Base-by-base conservation (phyloP, 2,329 filamentous ascomycete species). In the Ceratocystiopsis brevicomis region DNA sequence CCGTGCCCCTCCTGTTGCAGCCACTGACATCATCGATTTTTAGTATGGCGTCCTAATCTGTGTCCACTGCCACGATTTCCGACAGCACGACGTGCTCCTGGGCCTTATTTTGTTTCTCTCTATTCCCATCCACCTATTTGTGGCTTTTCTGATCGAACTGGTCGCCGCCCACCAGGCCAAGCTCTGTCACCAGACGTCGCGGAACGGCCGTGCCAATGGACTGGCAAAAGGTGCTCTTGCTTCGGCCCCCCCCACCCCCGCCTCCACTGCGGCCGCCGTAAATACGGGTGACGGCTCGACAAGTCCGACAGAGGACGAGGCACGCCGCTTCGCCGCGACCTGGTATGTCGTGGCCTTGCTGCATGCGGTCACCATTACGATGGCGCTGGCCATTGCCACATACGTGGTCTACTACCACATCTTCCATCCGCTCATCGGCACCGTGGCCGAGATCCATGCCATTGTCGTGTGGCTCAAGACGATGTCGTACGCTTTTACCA, bases 401-500 rank as follows among this genome's bases (percentile, higher is more conserved):
- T 76, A 77, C 49, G 76, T 86, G 16, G 87, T 98, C 16, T 98
- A 94, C 65, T 88, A 79, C 59, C 71, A 82, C 58, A 83, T 98
- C 51, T 76, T 93, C 59, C 90, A 98, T 59, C 90, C 90, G 0
- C 71, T 93, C 16, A 92, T 98, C 52, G 90, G 90, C 37, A 94
- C 86, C 1, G 64, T 94, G 40, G 86, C 82, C 49, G 83, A 96
- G 60, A 63, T 93, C 47, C 90, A 98, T 57, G 86, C 87, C 49
- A 78, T 96, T 53, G 82, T 96, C 44, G 87, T 96, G 41, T 95
- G 87, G 79, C 72, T 98, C 54, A 98, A 98, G 66, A 87, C 82
- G 32, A 83, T 85, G 50, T 95, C 87, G 0, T 98, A 96, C 57
- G 90, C 88, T 19, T 82, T 96, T 54, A 96, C 90, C 21, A 98